Base-by-base conservation (phyloP, 2,329 filamentous ascomycete genomes). In the Xylariaceae sp. region DNA sequence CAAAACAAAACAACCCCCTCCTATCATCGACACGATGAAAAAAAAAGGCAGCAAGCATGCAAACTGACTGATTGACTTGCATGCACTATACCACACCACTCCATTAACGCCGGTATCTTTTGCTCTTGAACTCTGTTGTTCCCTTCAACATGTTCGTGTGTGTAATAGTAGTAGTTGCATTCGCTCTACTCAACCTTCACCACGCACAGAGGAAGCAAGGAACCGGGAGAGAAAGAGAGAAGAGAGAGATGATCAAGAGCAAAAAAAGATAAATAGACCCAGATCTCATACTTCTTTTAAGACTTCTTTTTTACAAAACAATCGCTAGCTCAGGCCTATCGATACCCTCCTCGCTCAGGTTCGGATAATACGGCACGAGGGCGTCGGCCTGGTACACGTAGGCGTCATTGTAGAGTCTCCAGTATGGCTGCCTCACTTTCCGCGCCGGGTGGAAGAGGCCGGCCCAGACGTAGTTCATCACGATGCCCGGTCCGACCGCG, bases 381-480 rank as follows among this genome's bases (percentile, higher is more conserved):
- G 88, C 80, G 63, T 98, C 92, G 13, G 90, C 90, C 21, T 77
- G 81, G 59, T 94, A 87, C 33, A 97, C 90, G 59, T 98, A 98
- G 3, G 89, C 88, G 62, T 96, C 88, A 56, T 98, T 98, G 68
- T 96, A 96, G 30, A 98, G 69, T 42, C 92, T 75, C 90, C 92
- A 98, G 68, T 97, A 98, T 14, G 94, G 92, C 48, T 80, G 83
- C 45, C 92, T 78, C 38, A 98, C 92, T 68, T 97, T 97, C 47
- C 92, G 78, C 3, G 92, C 92, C 0, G 92, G 90, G 60, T 98
- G 94, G 73, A 98, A 98, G 13, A 98, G 71, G 13, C 92, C 92
- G 0, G 92, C 90, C 89, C 89, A 97, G 44, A 97, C 83, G 62
- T 98, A 98, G 68, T 98, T 98, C 75, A 98, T 84, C 24, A 96